phyloP scores from a whole-genome alignment of 2,329 filamentous ascomycete species.

The Elsinoe fawcettii region DNA sequence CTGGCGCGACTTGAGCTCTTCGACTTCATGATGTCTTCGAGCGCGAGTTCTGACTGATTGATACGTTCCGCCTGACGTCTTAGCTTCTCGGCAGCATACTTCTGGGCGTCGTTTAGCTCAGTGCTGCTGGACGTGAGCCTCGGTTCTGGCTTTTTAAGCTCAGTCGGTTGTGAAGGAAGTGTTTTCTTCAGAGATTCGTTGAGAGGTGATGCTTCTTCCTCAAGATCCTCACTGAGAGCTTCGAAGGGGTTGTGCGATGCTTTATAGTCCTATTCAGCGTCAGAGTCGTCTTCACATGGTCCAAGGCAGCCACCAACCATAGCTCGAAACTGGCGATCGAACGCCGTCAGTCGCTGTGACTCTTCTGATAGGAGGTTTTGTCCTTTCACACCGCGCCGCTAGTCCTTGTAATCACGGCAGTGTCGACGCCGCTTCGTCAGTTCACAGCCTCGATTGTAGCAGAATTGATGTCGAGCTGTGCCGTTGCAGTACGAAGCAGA shows the following conservation, averaged over 20 bases:
- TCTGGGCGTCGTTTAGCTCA: background rate
- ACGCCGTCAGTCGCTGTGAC: no score
- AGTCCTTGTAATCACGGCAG: no score
- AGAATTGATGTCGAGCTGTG: no score
- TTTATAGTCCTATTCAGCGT: background rate
- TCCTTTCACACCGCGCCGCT: no score
- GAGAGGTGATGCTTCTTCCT: background rate
- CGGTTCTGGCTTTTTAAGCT: background rate
- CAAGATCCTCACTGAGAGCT: background rate
- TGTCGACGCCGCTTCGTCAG: no score
- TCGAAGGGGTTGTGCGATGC: constrained; percentile 7
- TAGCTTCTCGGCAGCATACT: constrained; percentile 8
- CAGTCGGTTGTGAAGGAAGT: background rate
- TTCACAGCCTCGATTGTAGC: no score
- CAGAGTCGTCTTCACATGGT: background rate
- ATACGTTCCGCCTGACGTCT: constrained; percentile 9
- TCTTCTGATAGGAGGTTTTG: no score
- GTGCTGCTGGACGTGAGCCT: background rate
- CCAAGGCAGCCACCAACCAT: background rate
- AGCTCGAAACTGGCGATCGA: background rate
- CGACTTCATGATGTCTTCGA: constrained; percentile 4
- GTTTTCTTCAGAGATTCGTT: background rate
- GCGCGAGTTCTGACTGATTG: constrained; percentile 2
- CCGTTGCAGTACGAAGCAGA: no score
- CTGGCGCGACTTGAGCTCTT: constrained; percentile 7